Percentiles rank a stretch among this genome's conserved stretches.
Evolutionary conservation across 345 rosid species (phyloP).

Genomic region (Jatropha curcas): DNA sequence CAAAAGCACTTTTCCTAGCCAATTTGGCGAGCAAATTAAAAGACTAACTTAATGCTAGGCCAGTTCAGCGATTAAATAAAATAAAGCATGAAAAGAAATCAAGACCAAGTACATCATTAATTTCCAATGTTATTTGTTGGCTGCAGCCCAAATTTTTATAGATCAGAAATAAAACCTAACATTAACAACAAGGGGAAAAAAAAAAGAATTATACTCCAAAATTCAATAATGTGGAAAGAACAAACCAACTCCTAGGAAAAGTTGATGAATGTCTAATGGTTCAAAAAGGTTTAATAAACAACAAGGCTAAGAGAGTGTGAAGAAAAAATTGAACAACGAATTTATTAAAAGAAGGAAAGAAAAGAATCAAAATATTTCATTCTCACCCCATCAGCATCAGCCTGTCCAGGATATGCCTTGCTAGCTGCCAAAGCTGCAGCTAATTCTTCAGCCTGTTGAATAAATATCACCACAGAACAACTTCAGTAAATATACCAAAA

Average conservation of each 20-base stretch:
- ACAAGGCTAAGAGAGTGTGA: not conserved
- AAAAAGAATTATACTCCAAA: not conserved
- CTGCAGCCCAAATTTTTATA: not conserved
- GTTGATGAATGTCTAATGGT: no score
- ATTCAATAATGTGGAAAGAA: not conserved
- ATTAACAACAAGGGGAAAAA: not conserved
- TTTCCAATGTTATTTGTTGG: not conserved
- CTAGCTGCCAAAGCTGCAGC: conserved; percentile 83
- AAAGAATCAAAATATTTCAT: not conserved
- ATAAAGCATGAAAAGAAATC: not conserved
- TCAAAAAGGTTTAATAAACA: not conserved
- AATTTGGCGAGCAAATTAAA: not conserved
- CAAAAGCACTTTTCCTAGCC: not conserved
- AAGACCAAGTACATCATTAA: not conserved
- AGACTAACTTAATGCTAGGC: not conserved
- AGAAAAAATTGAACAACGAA: not conserved
- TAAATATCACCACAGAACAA: conserved; percentile 13
- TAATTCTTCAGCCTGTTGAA: conserved; percentile 84
- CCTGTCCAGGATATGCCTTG: conserved; percentile 56
- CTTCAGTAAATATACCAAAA: conserved; percentile 5
- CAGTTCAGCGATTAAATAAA: not conserved
- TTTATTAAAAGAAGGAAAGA: not conserved
- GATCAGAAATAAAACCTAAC: not conserved
- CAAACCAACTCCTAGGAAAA: not conserved
- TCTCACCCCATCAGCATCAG: conserved; percentile 66